These are phyloP conservation scores for Chrysanthemum lavandulifolium DNA, from an alignment of 129 eudicot species.

Conservation along the genomic window DNA sequence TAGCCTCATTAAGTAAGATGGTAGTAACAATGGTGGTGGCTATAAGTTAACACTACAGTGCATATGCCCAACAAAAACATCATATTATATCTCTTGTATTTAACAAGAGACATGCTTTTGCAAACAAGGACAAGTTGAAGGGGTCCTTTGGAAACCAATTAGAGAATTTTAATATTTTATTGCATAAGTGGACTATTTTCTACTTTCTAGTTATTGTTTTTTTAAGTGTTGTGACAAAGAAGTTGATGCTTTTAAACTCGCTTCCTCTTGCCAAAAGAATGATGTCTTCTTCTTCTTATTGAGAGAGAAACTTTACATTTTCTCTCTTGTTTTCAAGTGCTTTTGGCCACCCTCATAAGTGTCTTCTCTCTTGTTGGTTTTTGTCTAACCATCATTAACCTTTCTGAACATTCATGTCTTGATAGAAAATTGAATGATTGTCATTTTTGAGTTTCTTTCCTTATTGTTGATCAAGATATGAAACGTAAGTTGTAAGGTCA, in stretches of 20 bases:
- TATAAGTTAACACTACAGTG: too few relatives aligned
- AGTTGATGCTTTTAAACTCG: slow-evolving; percentile 34
- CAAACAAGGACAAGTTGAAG: slow-evolving; percentile 20
- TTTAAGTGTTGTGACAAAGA: slow-evolving; percentile 23
- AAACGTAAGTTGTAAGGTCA: neutral
- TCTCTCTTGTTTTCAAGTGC: slow-evolving; percentile 31
- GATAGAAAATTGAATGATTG: neutral
- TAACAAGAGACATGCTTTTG: neutral
- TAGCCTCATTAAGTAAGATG: too few relatives aligned
- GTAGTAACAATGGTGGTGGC: too few relatives aligned
- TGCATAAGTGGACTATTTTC: slow-evolving; percentile 27
- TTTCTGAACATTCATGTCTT: too few relatives aligned
- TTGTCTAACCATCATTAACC: slow-evolving; percentile 6
- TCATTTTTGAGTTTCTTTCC: neutral
- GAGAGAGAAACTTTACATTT: slow-evolving; percentile 21
- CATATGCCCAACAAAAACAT: too few relatives aligned
- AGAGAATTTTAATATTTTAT: slow-evolving; percentile 17
- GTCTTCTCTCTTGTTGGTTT: slow-evolving; percentile 23
- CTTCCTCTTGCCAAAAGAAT: slow-evolving; percentile 33
- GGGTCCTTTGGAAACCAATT: slow-evolving; percentile 5
- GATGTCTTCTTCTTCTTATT: slow-evolving; percentile 28
- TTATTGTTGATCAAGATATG: neutral
- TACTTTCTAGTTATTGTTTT: slow-evolving; percentile 13
- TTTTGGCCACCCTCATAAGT: slow-evolving; percentile 19
- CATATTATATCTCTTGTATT: neutral